Base-by-base conservation (phyloP, 805 yeast species). In the Torulaspora microellipsoides region DNA sequence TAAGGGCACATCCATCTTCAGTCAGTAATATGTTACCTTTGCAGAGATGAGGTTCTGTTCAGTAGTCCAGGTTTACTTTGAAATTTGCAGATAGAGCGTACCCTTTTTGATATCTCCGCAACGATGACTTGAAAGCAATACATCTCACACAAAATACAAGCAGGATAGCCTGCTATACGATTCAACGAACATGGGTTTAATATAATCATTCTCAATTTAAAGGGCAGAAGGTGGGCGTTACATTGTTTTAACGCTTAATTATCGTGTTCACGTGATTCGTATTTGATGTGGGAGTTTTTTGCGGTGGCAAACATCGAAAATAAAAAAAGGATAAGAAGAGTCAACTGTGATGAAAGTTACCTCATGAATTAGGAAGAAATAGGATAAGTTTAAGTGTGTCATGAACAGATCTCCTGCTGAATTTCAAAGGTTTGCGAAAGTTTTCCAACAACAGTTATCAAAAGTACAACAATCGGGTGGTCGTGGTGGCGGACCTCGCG, bases 381-480 rank as follows among this genome's bases (percentile, higher is more conserved):
- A 27, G 8, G 25, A 20, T 20, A 20, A 20, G 25, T 20, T 12
- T 9, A 20, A 27, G 15, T 31, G 32, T 2, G 27, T 11, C 7
- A 60, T 61, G 66, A 61, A 53, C 34, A 55, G 59, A 46, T 53
- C 55, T 27, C 58, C 60, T 29, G 55, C 61, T 52, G 78, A 76
- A 42, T 77, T 80, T 72, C 77, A 75, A 47, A 67, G 60, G 49
- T 73, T 75, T 59, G 79, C 80, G 14, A 68, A 66, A 47, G 74
- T 72, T 38, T 63, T 77, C 40, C 80, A 75, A 53, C 69, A 64
- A 37, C 71, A 68, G 42, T 70, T 76, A 31, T 72, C 71, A 31
- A 67, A 59, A 50, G 70, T 64, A 20, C 73, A 64, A 44, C 58
- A 62, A 50, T 57, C 61, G 6, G 67, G 71, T 27, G 72, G 75